These are phyloP conservation scores for Metschnikowia cubensis DNA, from an alignment of 805 yeast genomes.

Conservation along the genomic window DNA sequence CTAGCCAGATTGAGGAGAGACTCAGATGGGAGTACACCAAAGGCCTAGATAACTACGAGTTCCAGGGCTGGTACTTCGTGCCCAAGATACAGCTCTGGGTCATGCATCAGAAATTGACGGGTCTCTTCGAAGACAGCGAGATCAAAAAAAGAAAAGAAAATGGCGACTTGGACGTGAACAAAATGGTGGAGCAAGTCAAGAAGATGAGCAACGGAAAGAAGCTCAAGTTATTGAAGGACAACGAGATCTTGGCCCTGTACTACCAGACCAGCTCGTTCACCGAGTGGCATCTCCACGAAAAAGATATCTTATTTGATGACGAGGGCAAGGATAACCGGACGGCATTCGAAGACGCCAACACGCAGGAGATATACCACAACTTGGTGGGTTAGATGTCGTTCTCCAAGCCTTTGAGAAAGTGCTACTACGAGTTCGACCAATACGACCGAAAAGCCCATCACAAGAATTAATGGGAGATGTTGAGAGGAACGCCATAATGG, in stretches of 20 bases:
- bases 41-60: constrained; percentile 13
- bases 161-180: constrained; percentile 8
- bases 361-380: constrained; percentile 2
- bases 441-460: constrained; percentile 8
- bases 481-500: too few species aligned
- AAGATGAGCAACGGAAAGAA: constrained; percentile 25
- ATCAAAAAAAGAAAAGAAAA: neutral
- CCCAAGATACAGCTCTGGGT: constrained; percentile 21
- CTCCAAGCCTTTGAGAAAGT: constrained; percentile 10
- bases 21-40: constrained; percentile 19
- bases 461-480: too few species aligned
- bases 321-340: constrained; percentile 9
- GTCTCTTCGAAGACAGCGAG: constrained; percentile 11
- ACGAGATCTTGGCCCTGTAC: constrained; percentile 20
- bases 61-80: constrained; percentile 15
- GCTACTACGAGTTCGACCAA: constrained; percentile 10
- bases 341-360: neutral
- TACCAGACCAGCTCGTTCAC: constrained; percentile 17
- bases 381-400: constrained; percentile 6
- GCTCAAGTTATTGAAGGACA: constrained; percentile 20
- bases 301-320: constrained; percentile 15
- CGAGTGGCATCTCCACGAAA: constrained; percentile 20
- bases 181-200: constrained; percentile 14
- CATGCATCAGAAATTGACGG: constrained; percentile 8
- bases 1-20: constrained; percentile 14